These are phyloP conservation scores for Mallotus japonicus DNA, from an alignment of 441 rosid species.

Conservation along the genomic window DNA sequence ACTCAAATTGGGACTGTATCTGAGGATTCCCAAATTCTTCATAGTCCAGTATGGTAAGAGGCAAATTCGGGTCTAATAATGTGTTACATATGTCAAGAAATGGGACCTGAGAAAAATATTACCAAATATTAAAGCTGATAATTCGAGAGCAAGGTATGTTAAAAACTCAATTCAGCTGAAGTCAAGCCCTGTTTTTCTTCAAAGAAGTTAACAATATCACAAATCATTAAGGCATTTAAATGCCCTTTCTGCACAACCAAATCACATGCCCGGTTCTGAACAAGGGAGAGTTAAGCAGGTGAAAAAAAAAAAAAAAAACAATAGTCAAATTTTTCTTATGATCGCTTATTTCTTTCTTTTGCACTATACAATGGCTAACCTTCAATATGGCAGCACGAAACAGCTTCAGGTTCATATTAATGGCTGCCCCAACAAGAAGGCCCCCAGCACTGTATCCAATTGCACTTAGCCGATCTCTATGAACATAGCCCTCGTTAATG, in stretches of 20 bases:
- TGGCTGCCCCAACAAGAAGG: conserved; percentile 71
- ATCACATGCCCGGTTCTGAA: not conserved
- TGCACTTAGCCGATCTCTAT: conserved; percentile 61
- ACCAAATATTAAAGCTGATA: conserved; percentile 16
- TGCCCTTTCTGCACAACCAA: not conserved
- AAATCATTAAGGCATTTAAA: not conserved
- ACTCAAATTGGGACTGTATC: conserved; percentile 46
- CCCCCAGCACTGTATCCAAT: conserved; percentile 79
- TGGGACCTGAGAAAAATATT: conserved; percentile 55
- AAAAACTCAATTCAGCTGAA: not conserved
- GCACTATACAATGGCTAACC: conserved; percentile 37
- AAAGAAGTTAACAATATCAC: not conserved
- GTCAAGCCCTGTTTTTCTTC: not conserved
- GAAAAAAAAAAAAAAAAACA: too few species aligned
- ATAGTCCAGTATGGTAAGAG: conserved; percentile 75
- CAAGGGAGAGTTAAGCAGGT: not conserved
- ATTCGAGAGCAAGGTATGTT: not conserved
- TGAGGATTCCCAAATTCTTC: conserved; percentile 93
- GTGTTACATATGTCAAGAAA: conserved; percentile 83
- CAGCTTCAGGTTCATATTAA: conserved; percentile 59
- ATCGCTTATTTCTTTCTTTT: not conserved
- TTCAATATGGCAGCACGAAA: conserved; percentile 74
- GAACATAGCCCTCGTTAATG: conserved; percentile 66
- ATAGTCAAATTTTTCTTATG: too few species aligned
- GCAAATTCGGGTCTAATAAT: conserved; percentile 70